Base-by-base conservation (phyloP, 768 basidiomycete species). In the Melanogaster broomeanus region DNA sequence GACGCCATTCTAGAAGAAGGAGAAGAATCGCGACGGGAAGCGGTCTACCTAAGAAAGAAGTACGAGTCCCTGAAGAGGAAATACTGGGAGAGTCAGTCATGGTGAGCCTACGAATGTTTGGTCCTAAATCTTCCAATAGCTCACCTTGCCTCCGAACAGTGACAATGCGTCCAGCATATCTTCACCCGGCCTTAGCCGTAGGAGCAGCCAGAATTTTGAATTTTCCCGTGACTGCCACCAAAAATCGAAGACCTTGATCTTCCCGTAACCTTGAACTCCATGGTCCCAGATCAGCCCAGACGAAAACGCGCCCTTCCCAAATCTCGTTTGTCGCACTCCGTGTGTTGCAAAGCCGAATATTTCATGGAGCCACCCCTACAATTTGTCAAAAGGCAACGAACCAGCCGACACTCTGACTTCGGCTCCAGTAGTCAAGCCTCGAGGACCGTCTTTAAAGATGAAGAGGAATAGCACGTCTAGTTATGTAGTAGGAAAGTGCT, bases 21-120 rank as follows among this genome's bases (percentile, higher is more conserved):
- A 9, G 54, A 70, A 22, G 65, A 72, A 28, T 64, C 76, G 38
- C 70, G 70, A 39, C 66, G 65, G 19, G 77, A 79, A 52, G 66
- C 63, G 30, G 70, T 73, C 33, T 71, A 74, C 31, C 62, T 80
- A 13, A 63, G 66, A 46, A 67, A 46, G 39, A 69, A 69, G 51
- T 74, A 72, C 40, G 61, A 64, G 6, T 35, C 44, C 16, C 51
- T 71, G 52, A 69, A 68, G 49, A 61, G 48, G 34, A 70, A 62
- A 60, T 63, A 49, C 19, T 4, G 50, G 49, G 57, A 63, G 6
- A 11, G 25, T 12, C 56, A 38, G 35, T 43, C 49, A 39, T 33
- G 46, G 65, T 67, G 22, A 61, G 57, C 21, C 33, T 30, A n/a
- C 10, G 28, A 16, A 28, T 8, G n/a, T 31, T 11, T 13, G 4